These are phyloP conservation scores for Pseudonitzschia multiseries DNA, from an alignment of 108 stramenopile species.

Conservation along the genomic window DNA sequence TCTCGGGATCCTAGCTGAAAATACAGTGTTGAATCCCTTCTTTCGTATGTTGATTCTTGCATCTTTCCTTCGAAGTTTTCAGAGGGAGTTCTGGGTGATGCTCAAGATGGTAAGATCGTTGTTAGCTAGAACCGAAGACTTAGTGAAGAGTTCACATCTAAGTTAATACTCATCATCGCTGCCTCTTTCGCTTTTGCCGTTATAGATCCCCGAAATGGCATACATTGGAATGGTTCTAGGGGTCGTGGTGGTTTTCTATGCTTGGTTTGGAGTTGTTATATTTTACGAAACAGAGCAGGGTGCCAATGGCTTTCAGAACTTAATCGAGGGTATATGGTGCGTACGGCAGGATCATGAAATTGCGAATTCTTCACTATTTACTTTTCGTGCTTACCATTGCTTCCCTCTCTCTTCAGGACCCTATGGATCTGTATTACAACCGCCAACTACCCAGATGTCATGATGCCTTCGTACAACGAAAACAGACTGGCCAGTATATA, in stretches of 20 bases:
- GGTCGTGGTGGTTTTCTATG: constrained; percentile 45
- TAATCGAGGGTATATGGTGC: constrained; percentile 57
- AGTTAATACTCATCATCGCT: constrained; percentile 11
- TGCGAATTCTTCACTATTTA: neutral
- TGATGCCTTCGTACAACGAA: constrained; percentile 79
- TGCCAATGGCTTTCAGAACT: constrained; percentile 52
- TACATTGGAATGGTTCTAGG: constrained; percentile 18
- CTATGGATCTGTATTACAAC: constrained; percentile 80
- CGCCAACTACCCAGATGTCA: constrained; percentile 83
- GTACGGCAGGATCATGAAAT: neutral
- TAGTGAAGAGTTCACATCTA: too few species aligned
- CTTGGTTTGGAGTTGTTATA: constrained; percentile 68
- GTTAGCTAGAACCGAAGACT: neutral
- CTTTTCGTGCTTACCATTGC: neutral
- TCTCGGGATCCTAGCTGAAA: constrained; percentile 1
- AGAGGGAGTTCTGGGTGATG: constrained; percentile 50
- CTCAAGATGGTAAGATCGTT: constrained; percentile 40
- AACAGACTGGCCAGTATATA: constrained; percentile 56
- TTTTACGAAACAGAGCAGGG: constrained; percentile 64
- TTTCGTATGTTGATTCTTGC: constrained; percentile 50
- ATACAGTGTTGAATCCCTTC: constrained; percentile 45
- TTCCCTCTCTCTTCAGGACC: constrained; percentile 32
- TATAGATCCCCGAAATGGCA: constrained; percentile 19
- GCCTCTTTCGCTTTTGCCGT: neutral
- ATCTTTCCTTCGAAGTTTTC: constrained; percentile 38